Evolutionary conservation across 2,329 filamentous ascomycete species (phyloP), one percentile per base, ranked within the genome.

Genomic region (Aspergillus jensenii): DNA sequence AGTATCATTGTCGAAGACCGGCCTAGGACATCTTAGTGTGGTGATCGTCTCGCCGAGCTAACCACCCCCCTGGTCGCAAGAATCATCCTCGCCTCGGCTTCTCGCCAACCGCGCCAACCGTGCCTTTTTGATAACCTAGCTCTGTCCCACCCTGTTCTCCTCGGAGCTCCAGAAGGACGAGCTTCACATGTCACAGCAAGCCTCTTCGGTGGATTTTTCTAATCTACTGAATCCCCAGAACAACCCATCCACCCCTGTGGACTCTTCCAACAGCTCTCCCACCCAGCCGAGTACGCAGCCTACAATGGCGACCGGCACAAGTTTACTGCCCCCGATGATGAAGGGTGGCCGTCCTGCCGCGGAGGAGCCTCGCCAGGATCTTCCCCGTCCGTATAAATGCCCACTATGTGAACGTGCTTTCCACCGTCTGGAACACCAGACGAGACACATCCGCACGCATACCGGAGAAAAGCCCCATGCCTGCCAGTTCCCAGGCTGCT

Each of bases 331-430:
- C 45, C 76, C 77, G 21, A 69, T 79, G 50, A 73, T 78, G 64
- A 76, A 76, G 61, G 75, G 76, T 57, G 67, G 73, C 52, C 71
- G 87, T 48, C 85, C 86, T 46, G 82, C 81, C 64, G 83, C 87
- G 58, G 86, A 90, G 70, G 73, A 76, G 62, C 67, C 71, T 31
- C 85, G 77, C 77, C 91, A 83, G 81, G 93, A 98, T 77, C 85
- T 98, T 54, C 95, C 95, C 59, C 88, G 95, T 56, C 93, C 93
- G 0, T 99, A 99, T 87, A 98, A 98, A 82, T 99, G 93, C 77
- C 93, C 93, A 60, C 86, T 99, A 62, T 99, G 95, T 81, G 93
- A 97, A 71, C 96, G 97, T 84, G 93, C 95, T 60, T 99, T 99
- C 80, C 95, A 98, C 82, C 91, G 95, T 62, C 84, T 99, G 43